Percentiles rank a stretch among this genome's conserved stretches.
phyloP scores from a whole-genome alignment of 2,329 filamentous ascomycete species.

The Hypoxylon sp. region DNA sequence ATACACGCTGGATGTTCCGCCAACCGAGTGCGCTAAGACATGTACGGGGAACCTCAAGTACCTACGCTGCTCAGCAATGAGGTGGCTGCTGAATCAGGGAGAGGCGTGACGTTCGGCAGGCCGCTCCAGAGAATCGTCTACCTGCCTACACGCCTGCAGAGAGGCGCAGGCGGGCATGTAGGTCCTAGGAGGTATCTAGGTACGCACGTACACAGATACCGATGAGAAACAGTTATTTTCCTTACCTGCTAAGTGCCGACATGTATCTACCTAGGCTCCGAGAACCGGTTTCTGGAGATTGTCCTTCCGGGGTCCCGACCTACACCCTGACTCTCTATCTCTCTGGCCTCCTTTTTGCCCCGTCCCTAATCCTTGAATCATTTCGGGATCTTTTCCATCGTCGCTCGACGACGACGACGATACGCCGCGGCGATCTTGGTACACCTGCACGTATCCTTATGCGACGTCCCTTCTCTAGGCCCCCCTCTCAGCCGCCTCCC shows the following conservation, averaged over 20 bases:
- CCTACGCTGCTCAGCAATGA: too few species aligned
- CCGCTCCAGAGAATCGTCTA: constrained; percentile 5
- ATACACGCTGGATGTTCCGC: constrained; percentile 10
- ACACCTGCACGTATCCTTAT: constrained; percentile 20
- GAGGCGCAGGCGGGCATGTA: not conserved
- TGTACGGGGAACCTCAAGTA: too few species aligned
- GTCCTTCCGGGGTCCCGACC: constrained; percentile 36
- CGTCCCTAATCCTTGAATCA: constrained; percentile 16
- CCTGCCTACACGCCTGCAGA: constrained; percentile 12
- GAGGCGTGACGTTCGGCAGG: constrained; percentile 14
- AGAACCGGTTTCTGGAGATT: constrained; percentile 38
- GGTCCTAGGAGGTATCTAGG: too few species aligned
- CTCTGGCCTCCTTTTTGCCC: not conserved
- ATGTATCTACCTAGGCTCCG: constrained; percentile 31
- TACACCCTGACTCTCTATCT: not conserved
- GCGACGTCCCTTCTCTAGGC: constrained; percentile 21
- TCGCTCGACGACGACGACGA: constrained; percentile 18
- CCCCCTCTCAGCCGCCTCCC: not conserved
- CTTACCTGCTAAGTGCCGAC: too few species aligned
- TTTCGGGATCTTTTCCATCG: constrained; percentile 26
- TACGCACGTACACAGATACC: too few species aligned
- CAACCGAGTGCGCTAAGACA: too few species aligned
- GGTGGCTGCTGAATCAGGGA: constrained; percentile 8
- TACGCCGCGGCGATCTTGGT: constrained; percentile 21
- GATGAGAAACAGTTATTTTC: too few species aligned